Conservation (phyloP, 1,139 yeast species). For the Zygoascus meyerae region DNA sequence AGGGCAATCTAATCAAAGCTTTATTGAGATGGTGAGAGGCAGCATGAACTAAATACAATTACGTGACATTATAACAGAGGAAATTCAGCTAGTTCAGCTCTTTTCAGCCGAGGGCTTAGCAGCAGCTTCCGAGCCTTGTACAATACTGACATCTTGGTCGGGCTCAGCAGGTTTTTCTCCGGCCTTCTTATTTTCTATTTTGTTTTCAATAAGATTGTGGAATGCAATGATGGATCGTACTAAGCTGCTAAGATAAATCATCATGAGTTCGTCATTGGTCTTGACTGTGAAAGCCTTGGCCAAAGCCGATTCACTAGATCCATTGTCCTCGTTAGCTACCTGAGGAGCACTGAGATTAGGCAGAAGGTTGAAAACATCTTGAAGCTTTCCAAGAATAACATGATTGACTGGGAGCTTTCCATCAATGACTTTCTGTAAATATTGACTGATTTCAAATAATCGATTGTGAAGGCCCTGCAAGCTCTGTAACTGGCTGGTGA, state of each 20-base stretch:
- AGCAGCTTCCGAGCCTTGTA: background rate
- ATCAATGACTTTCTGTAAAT: slow-evolving; percentile 67
- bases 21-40: background rate
- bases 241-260: slow-evolving; percentile 79
- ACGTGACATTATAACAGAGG: too few relatives aligned
- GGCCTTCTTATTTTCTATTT: slow-evolving; percentile 57
- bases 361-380: slow-evolving; percentile 86
- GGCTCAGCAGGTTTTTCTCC: slow-evolving; percentile 12
- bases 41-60: background rate
- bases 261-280: slow-evolving; percentile 94
- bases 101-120: background rate
- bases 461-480: slow-evolving; percentile 81
- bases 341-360: slow-evolving; percentile 59
- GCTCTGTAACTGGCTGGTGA: slow-evolving; percentile 85
- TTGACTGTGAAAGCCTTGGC: slow-evolving; percentile 81
- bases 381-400: slow-evolving; percentile 83
- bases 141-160: slow-evolving; percentile 1
- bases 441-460: slow-evolving; percentile 69
- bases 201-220: slow-evolving; percentile 94
- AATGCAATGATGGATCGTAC: slow-evolving; percentile 94
- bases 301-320: slow-evolving; percentile 33
- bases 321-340: slow-evolving; percentile 14
- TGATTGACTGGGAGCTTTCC: slow-evolving; percentile 83
- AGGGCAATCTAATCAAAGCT: background rate
- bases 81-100: background rate